These are phyloP conservation scores for Aquilaria malaccensis DNA, from an alignment of 345 rosid genomes.

Conservation along the genomic window DNA sequence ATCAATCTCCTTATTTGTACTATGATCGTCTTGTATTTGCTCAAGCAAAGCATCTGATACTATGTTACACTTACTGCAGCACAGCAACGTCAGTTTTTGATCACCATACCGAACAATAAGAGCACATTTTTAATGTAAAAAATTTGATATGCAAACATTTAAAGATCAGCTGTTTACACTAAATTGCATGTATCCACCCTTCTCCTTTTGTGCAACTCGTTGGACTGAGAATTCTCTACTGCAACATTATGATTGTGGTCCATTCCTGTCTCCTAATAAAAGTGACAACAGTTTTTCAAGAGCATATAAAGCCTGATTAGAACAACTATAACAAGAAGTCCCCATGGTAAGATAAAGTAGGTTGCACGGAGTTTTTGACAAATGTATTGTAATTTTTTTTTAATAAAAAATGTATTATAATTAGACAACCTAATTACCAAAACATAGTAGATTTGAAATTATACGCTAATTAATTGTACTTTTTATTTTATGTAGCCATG, in stretches of 20 bases:
- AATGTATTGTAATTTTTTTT: too few relatives aligned
- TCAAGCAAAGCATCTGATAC: conserved; percentile 13
- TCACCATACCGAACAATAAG: too few relatives aligned
- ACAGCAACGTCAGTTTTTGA: conserved; percentile 7
- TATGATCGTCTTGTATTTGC: conserved; percentile 6
- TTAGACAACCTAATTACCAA: too few relatives aligned
- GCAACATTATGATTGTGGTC: conserved; percentile 27
- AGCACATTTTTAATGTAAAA: too few relatives aligned
- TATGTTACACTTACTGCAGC: conserved; percentile 18
- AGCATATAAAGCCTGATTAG: conserved; percentile 3
- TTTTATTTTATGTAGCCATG: too few relatives aligned
- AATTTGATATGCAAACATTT: background rate
- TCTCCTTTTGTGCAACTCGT: conserved; percentile 41
- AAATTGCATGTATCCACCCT: conserved; percentile 19
- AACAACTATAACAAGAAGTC: background rate
- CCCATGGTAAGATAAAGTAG: too few relatives aligned
- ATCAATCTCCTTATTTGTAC: conserved; percentile 8
- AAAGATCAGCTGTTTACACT: conserved; percentile 27
- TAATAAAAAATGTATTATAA: too few relatives aligned
- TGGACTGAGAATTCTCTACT: conserved; percentile 20
- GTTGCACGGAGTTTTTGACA: too few relatives aligned
- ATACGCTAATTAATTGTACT: too few relatives aligned
- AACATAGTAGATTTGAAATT: too few relatives aligned
- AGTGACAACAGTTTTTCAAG: conserved; percentile 6
- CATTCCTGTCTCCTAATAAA: conserved; percentile 32